Conservation (phyloP, 139 green algal species). For the Tetraselmis chui region DNA sequence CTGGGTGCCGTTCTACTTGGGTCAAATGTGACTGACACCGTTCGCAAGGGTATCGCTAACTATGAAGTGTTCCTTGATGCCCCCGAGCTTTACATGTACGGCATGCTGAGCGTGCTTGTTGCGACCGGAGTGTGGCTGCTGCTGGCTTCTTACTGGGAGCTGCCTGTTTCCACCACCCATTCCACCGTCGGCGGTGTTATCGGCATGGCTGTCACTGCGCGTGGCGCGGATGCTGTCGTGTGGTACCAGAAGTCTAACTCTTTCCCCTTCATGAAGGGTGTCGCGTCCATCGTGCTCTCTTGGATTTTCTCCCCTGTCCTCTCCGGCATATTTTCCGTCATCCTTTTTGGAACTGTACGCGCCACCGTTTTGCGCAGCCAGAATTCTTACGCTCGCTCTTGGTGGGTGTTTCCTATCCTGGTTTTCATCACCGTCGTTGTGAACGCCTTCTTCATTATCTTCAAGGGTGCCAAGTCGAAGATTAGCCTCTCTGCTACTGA, state of each 20-base stretch:
- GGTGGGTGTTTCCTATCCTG: constrained; percentile 28
- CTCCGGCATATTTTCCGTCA: constrained; percentile 13
- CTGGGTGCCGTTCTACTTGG: constrained; percentile 32
- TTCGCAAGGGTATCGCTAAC: constrained; percentile 21
- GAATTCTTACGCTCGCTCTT: constrained; percentile 25
- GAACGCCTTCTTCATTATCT: constrained; percentile 55
- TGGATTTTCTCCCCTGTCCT: constrained; percentile 49
- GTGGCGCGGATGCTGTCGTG: constrained; percentile 15
- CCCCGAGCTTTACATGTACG: constrained; percentile 40
- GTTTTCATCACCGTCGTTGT: constrained; percentile 40
- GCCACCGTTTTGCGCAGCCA: constrained; percentile 32
- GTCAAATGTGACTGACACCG: constrained; percentile 30
- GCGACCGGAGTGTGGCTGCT: constrained; percentile 32
- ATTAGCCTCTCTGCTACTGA: too few relatives aligned
- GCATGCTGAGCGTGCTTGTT: constrained; percentile 35
- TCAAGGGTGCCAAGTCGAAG: constrained; percentile 40
- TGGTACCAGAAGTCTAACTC: constrained; percentile 8
- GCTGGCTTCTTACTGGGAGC: constrained; percentile 36
- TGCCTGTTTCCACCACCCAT: constrained; percentile 59
- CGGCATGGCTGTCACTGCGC: constrained; percentile 15
- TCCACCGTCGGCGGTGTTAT: constrained; percentile 31
- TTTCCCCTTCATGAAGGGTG: constrained; percentile 38
- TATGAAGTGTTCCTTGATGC: constrained; percentile 11
- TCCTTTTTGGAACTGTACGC: constrained; percentile 30
- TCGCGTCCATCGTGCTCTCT: constrained; percentile 38